A percentile compares a stretch with the other conserved stretches of the same genome.
Evolutionary conservation across 2,329 filamentous ascomycete species (phyloP).

Genomic region (Cercospora sojina): DNA sequence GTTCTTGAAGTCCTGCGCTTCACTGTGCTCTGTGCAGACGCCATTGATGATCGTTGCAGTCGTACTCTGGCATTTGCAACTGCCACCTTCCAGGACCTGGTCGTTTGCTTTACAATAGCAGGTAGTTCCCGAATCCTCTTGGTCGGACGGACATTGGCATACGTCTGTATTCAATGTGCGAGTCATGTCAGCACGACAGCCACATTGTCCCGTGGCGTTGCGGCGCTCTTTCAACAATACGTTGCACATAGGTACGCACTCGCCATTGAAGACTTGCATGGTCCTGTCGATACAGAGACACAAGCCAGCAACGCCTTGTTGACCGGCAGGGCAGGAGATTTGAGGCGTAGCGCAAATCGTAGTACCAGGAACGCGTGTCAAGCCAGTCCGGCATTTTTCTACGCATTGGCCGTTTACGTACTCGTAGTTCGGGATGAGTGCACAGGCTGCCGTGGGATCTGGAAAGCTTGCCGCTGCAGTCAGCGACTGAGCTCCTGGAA

Average conservation of each 20-base stretch:
- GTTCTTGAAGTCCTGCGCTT: background rate
- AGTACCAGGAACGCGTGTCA: background rate
- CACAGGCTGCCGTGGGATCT: background rate
- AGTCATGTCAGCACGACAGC: background rate
- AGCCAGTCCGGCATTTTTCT: background rate
- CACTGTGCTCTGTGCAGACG: background rate
- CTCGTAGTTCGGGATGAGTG: background rate
- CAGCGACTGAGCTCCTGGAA: background rate
- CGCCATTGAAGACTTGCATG: background rate
- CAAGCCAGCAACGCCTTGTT: background rate
- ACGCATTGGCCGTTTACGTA: constrained; percentile 1
- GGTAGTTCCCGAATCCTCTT: background rate
- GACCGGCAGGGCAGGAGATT: background rate
- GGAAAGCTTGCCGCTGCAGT: background rate
- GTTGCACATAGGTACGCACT: background rate
- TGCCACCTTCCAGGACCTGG: no score
- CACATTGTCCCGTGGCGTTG: background rate
- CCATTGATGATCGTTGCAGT: background rate
- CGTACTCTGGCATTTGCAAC: background rate
- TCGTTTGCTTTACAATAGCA: background rate
- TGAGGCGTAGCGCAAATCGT: background rate
- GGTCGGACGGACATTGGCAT: background rate
- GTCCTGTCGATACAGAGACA: background rate
- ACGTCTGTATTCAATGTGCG: background rate
- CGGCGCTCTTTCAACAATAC: background rate